Base-by-base conservation (phyloP, 1,284 basidiomycete genomes). In the Acaromyces ingoldii region DNA sequence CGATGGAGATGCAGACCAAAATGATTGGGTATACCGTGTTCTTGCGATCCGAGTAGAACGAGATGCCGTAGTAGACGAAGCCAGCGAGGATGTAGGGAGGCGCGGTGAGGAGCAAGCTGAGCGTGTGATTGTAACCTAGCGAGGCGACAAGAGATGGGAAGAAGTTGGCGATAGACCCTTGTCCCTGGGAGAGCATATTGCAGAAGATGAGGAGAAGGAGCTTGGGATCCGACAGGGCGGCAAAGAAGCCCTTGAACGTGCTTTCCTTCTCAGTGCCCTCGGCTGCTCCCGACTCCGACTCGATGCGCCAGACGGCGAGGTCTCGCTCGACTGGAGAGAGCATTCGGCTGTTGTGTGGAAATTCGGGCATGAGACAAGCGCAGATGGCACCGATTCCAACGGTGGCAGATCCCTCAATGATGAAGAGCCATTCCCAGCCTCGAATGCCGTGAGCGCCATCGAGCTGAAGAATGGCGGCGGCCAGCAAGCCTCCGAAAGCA, bases 211-310 rank as follows among this genome's bases (percentile, higher is more conserved):
- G 36, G 1, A 65, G 22, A 51, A 57, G 60, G 3, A 57, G 51
- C 33, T 60, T 61, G 53, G 54, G 44, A 28, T 68, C 66, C 49
- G 49, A 56, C 13, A 65, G 39, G 2, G 61, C 57, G 50, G 58
- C 51, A 3, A 56, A 3, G 49, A 68, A 54, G 1, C 62, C 65
- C 34, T 60, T 54, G 38, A 49, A 38, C 19, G 85, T 91, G 17
- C 85, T 91, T 66, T 55, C 63, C 2, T 54, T 49, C 66, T 54
- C 62, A 1, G 53, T 51, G 6, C 55, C 53, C 13, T 62, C 57
- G 13, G 44, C 40, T 3, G 51, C 34, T 79, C 84, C 58, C 84
- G 82, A 71, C 69, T 86, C 48, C 89, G 57, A 49, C 11, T 36
- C 52, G 9, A 68, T 42, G 17, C 66, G 49, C 42, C 55, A 54